Percentiles rank a stretch among this genome's conserved stretches.
Conservation (phyloP, 1,284 basidiomycete genomes). For the Austroboletus niveus region DNA sequence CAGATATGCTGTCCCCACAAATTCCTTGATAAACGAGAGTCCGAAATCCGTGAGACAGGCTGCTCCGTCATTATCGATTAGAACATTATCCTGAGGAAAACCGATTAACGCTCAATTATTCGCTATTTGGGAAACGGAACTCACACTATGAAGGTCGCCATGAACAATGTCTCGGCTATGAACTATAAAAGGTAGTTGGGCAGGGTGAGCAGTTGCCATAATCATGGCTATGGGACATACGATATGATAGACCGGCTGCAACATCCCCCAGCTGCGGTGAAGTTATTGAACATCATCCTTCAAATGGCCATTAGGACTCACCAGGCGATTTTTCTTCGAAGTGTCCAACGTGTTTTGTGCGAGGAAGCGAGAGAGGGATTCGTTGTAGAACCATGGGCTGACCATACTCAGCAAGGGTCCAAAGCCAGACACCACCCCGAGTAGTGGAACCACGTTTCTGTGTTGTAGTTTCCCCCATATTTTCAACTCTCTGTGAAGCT, state of each 20-base stretch:
- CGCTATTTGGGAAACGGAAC: background rate
- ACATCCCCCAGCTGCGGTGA: slow-evolving; percentile 23
- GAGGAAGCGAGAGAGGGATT: slow-evolving; percentile 25
- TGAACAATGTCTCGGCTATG: slow-evolving; percentile 21
- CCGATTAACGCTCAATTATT: background rate
- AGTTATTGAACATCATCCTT: background rate
- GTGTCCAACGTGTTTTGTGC: background rate
- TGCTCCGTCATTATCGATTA: slow-evolving; percentile 21
- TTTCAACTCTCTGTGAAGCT: slow-evolving; percentile 26
- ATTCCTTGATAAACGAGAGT: slow-evolving; percentile 34
- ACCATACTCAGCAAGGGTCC: slow-evolving; percentile 22
- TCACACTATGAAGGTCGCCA: slow-evolving; percentile 30
- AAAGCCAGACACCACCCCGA: slow-evolving; percentile 24
- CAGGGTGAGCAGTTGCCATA: background rate
- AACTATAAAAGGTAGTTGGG: slow-evolving; percentile 13
- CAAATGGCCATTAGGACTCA: slow-evolving; percentile 3
- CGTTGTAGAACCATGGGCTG: slow-evolving; percentile 30
- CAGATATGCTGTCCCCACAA: slow-evolving; percentile 33
- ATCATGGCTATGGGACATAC: slow-evolving; percentile 12
- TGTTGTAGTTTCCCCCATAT: slow-evolving; percentile 25
- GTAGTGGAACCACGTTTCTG: slow-evolving; percentile 27
- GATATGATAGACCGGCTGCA: slow-evolving; percentile 25
- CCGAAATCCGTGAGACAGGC: slow-evolving; percentile 37
- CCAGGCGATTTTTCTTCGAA: slow-evolving; percentile 13
- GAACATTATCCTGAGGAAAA: slow-evolving; percentile 27